Evolutionary conservation across 2,329 filamentous ascomycete genomes (phyloP), one percentile per base, ranked within the genome.

Genomic region (Aureobasidium namibiae): DNA sequence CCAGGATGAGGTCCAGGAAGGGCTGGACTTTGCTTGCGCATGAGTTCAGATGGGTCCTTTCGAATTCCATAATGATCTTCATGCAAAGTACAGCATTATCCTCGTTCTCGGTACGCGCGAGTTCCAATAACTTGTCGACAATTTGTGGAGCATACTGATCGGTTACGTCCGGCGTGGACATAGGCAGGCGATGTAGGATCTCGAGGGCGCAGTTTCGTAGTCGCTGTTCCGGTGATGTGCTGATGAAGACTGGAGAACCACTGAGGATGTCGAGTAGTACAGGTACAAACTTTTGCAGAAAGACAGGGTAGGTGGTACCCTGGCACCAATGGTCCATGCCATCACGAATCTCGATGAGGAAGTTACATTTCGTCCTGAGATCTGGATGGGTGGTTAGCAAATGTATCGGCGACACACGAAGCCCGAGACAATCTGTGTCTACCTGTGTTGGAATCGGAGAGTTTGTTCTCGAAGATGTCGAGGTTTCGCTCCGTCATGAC

Each of bases 71-170:
- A 54, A 95, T 90, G 14, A 92, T 95, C 79, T 99, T 99, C 76
- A 99, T 90, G 71, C 92, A 96, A 63, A 99, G 78, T n/a, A 95
- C 90, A 2, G 92, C 94, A 79, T 99, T 99, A 63, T 99, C 94
- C 75, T 99, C 94, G 67, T 99, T 99, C 74, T 99, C 94, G 42
- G 85, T 87, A 65, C 87, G 86, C 61, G 97, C 91, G 61, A 99
- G 78, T 58, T 84, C 82, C 85, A 97, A 92, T 63, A 97, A 81
- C 65, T 95, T 81, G 69, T 96, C 92, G 61, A 96, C 90, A 62
- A 95, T 86, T 70, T 95, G 90, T 64, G 86, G 82, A 39, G 92
- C 92, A 73, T 92, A 95, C 0, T 87, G 88, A 71, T 97, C 92
- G 74, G 96, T 86, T 1, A 85, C 85, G 67, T 96, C 91, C 57